Conservation (phyloP, 1,139 yeast species). For the Kodamaea sp. region DNA sequence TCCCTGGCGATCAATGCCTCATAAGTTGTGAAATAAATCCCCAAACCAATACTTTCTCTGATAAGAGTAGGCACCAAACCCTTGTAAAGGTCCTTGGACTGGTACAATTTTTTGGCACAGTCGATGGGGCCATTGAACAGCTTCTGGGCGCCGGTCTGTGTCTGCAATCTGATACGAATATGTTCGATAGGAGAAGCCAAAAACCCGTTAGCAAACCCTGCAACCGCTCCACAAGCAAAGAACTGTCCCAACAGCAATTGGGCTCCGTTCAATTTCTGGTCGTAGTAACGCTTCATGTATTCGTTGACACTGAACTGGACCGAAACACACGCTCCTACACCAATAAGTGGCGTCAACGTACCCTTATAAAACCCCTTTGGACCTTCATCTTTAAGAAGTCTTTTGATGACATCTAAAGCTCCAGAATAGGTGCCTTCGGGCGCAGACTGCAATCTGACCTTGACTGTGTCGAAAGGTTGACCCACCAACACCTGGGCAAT, state of each 20-base stretch:
- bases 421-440: constrained; percentile 74
- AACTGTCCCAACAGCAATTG: constrained; percentile 56
- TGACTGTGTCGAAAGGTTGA: constrained; percentile 94
- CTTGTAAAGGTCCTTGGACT: constrained; percentile 61
- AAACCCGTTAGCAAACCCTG: constrained; percentile 86
- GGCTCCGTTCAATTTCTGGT: constrained; percentile 39
- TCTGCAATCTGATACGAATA: constrained; percentile 85
- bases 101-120: constrained; percentile 62
- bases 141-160: constrained; percentile 59
- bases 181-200: constrained; percentile 93
- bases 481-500: constrained; percentile 94
- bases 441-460: constrained; percentile 86
- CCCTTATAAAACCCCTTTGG: constrained; percentile 84
- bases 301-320: constrained; percentile 85
- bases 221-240: constrained; percentile 80
- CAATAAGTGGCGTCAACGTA: constrained; percentile 76
- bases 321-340: constrained; percentile 93
- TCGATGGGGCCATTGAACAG: constrained; percentile 77
- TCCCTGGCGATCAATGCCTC: constrained; percentile 80
- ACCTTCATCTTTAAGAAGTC: constrained; percentile 74
- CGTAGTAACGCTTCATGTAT: constrained; percentile 80
- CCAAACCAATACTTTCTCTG: constrained; percentile 87
- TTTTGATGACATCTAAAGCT: constrained; percentile 73
- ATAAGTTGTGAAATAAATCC: constrained; percentile 83
- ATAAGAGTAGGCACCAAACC: constrained; percentile 79